These are phyloP conservation scores for Epichloe hybrida DNA, from an alignment of 2,329 filamentous ascomycete genomes.

Conservation along the genomic window DNA sequence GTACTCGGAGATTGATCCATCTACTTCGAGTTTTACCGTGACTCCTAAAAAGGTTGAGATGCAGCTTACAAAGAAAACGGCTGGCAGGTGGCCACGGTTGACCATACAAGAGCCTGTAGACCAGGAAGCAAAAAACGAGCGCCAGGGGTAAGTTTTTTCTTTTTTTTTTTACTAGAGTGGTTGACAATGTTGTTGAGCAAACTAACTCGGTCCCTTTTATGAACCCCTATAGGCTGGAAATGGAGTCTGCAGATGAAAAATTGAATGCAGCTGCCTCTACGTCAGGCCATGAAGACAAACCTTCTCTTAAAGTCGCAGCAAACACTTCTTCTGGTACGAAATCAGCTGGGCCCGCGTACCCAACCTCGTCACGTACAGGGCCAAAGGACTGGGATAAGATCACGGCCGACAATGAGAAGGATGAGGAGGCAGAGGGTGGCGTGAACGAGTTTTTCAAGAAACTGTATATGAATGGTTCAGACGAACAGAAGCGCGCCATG, in stretches of 20 bases:
- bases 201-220: background rate
- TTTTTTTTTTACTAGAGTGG: background rate
- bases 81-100: constrained; percentile 52
- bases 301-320: background rate
- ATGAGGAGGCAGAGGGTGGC: constrained; percentile 45
- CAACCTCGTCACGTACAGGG: constrained; percentile 71
- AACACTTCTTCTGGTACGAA: background rate
- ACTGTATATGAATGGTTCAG: constrained; percentile 62
- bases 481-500: constrained; percentile 83
- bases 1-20: constrained; percentile 49
- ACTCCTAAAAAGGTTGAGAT: constrained; percentile 73
- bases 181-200: background rate
- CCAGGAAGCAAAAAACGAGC: background rate
- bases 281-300: background rate
- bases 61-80: constrained; percentile 50
- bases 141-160: background rate
- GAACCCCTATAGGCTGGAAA: background rate
- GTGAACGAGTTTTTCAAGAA: constrained; percentile 83
- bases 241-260: background rate
- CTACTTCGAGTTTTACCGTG: constrained; percentile 47
- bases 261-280: background rate
- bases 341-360: constrained; percentile 47
- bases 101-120: constrained; percentile 6
- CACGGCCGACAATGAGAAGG: constrained; percentile 39
- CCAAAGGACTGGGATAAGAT: constrained; percentile 90